These are phyloP conservation scores for Cladosporium sp. DNA, from an alignment of 2,329 filamentous ascomycete genomes.

Conservation along the genomic window DNA sequence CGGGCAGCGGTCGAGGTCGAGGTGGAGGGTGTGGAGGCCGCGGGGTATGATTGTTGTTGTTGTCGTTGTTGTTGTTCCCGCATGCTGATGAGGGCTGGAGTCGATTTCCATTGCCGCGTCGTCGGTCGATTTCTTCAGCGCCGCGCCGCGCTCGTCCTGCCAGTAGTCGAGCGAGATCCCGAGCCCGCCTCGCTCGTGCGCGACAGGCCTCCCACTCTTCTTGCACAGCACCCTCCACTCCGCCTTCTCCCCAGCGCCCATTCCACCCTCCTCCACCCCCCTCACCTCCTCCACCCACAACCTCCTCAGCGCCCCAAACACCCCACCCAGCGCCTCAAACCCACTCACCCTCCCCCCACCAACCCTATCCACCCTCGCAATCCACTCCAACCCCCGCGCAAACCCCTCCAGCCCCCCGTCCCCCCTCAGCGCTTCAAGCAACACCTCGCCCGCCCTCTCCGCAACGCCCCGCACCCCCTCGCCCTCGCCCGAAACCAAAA, in stretches of 20 bases:
- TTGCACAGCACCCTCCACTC: slow-evolving; percentile 59
- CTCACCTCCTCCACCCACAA: slow-evolving; percentile 61
- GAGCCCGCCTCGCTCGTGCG: slow-evolving; percentile 62
- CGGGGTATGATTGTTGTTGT: background rate
- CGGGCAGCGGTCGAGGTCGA: slow-evolving; percentile 54
- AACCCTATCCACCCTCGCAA: slow-evolving; percentile 65
- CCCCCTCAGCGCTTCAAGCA: slow-evolving; percentile 59
- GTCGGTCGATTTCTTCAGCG: slow-evolving; percentile 25
- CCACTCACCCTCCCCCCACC: slow-evolving; percentile 66
- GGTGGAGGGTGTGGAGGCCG: slow-evolving; percentile 39
- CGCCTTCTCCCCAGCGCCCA: slow-evolving; percentile 21
- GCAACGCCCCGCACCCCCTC: slow-evolving; percentile 55
- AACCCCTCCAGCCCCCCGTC: slow-evolving; percentile 59
- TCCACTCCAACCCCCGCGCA: slow-evolving; percentile 61
- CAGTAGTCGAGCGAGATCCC: slow-evolving; percentile 74
- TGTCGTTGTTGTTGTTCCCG: background rate
- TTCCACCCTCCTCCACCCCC: background rate
- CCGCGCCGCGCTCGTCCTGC: slow-evolving; percentile 28
- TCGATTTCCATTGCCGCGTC: slow-evolving; percentile 32
- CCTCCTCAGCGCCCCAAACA: slow-evolving; percentile 63
- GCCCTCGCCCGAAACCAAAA: slow-evolving; percentile 46
- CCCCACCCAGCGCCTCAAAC: slow-evolving; percentile 67
- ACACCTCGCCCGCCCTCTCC: slow-evolving; percentile 57
- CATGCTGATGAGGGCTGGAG: background rate
- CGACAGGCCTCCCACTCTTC: slow-evolving; percentile 62